phyloP scores from a whole-genome alignment of 495 filamentous ascomycete genomes.

The Cryomyces antarcticus region DNA sequence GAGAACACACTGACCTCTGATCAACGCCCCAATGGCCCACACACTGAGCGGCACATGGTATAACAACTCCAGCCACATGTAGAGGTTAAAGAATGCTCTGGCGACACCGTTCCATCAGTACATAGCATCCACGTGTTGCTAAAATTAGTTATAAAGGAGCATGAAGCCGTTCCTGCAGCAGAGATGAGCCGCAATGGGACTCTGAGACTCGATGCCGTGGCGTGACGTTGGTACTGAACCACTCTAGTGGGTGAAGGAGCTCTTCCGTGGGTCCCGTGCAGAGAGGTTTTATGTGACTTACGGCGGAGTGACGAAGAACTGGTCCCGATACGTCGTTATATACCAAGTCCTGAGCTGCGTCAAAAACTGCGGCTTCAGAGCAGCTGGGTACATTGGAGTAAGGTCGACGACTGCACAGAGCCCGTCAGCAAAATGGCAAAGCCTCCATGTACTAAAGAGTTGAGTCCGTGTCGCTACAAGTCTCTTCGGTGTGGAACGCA shows the following conservation, averaged over 20 bases:
- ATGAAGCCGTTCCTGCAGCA: too few species aligned
- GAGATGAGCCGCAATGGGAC: too few species aligned
- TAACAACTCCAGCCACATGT: constrained; percentile 45
- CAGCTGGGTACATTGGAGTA: constrained; percentile 37
- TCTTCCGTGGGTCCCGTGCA: neutral
- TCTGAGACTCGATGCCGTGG: too few species aligned
- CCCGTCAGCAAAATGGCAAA: neutral
- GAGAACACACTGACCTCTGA: constrained; percentile 22
- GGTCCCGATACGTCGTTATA: constrained; percentile 50
- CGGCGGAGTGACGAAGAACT: constrained; percentile 47
- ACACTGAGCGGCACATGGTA: constrained; percentile 49
- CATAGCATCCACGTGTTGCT: neutral
- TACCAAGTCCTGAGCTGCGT: constrained; percentile 36
- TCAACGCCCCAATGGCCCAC: constrained; percentile 36
- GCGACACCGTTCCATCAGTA: neutral
- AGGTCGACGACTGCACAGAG: constrained; percentile 8
- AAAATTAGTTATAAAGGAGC: too few species aligned
- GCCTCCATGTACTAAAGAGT: constrained; percentile 1
- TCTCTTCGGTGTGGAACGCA: neutral
- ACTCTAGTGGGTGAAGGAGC: neutral
- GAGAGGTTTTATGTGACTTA: constrained; percentile 1
- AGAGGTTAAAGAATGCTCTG: constrained; percentile 45
- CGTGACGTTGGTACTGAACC: neutral
- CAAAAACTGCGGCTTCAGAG: constrained; percentile 30
- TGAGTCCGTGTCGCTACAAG: too few species aligned